A percentile compares a stretch with the other conserved stretches of the same genome.
Conservation (phyloP, 805 yeast species). For the Starmerella sirachaensis region DNA sequence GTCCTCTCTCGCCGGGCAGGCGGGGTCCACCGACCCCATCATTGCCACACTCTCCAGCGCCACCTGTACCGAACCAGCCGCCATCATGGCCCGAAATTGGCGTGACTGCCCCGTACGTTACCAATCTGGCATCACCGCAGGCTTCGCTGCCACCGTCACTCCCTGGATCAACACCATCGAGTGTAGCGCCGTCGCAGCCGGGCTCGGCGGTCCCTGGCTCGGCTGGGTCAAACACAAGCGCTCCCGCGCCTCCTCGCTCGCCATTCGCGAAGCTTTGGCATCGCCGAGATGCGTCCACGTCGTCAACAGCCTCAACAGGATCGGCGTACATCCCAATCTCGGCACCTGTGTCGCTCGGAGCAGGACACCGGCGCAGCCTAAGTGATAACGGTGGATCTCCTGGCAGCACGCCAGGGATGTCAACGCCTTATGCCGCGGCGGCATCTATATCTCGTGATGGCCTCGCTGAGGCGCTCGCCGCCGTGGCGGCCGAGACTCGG, state of each 20-base stretch:
- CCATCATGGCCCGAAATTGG: neutral
- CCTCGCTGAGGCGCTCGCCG: conserved; percentile 13
- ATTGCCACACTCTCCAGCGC: too few relatives aligned
- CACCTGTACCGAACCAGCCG: neutral
- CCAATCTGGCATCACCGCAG: too few relatives aligned
- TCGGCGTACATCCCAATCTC: conserved; percentile 1
- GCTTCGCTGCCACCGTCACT: too few relatives aligned
- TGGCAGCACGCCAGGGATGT: neutral
- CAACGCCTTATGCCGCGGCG: neutral
- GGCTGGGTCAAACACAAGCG: neutral
- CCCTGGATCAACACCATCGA: too few relatives aligned
- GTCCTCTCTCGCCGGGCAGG: conserved; percentile 12
- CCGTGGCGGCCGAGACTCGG: conserved; percentile 23
- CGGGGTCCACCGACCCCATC: neutral
- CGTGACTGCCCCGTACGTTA: conserved; percentile 1
- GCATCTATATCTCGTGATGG: neutral
- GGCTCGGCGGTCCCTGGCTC: conserved; percentile 3
- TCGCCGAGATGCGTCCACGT: conserved; percentile 2
- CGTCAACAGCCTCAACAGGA: neutral
- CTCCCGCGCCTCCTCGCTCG: neutral
- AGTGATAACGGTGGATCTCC: conserved; percentile 13
- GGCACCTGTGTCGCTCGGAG: neutral
- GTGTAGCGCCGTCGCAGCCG: too few relatives aligned
- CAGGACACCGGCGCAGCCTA: conserved; percentile 19
- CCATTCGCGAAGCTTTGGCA: conserved; percentile 5